phyloP scores from a whole-genome alignment of 2,329 filamentous ascomycete species.

The Aureobasidium zeae region DNA sequence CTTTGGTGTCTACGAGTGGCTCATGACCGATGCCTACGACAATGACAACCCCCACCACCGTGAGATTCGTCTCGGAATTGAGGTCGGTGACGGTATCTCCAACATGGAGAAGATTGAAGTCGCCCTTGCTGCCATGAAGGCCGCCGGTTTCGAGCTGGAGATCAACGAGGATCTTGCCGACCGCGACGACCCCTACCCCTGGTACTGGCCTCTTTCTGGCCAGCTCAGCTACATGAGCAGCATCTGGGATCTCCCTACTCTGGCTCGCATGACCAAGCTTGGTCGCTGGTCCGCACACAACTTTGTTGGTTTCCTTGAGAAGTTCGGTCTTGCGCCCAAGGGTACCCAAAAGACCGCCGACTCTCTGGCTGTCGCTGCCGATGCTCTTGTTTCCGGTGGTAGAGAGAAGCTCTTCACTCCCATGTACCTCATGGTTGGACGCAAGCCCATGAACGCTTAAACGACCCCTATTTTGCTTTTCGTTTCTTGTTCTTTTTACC shows the following conservation, averaged over 20 bases:
- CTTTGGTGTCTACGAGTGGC: constrained; percentile 97
- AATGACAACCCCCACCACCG: constrained; percentile 79
- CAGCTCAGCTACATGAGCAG: constrained; percentile 74
- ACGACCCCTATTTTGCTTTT: background rate
- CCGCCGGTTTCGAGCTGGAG: constrained; percentile 76
- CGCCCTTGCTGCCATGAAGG: constrained; percentile 71
- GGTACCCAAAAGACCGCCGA: constrained; percentile 95
- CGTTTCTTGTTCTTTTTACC: background rate
- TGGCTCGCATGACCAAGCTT: constrained; percentile 79
- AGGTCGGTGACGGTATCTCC: constrained; percentile 91
- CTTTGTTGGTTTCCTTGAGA: constrained; percentile 69
- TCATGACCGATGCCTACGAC: constrained; percentile 95
- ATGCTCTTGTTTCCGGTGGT: constrained; percentile 78
- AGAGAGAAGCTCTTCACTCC: constrained; percentile 91
- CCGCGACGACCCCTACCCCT: constrained; percentile 65
- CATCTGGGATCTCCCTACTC: constrained; percentile 70
- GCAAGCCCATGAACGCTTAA: constrained; percentile 54
- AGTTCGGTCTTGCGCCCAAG: constrained; percentile 60
- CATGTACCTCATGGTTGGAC: constrained; percentile 94
- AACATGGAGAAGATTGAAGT: constrained; percentile 91
- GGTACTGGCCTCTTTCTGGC: constrained; percentile 89
- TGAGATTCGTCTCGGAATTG: constrained; percentile 85
- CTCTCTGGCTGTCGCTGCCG: constrained; percentile 70
- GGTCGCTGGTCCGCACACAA: constrained; percentile 67
- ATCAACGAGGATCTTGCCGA: constrained; percentile 80